These are phyloP conservation scores for Ammopiptanthus mongolicus DNA, from an alignment of 306 rosid species.

Conservation along the genomic window DNA sequence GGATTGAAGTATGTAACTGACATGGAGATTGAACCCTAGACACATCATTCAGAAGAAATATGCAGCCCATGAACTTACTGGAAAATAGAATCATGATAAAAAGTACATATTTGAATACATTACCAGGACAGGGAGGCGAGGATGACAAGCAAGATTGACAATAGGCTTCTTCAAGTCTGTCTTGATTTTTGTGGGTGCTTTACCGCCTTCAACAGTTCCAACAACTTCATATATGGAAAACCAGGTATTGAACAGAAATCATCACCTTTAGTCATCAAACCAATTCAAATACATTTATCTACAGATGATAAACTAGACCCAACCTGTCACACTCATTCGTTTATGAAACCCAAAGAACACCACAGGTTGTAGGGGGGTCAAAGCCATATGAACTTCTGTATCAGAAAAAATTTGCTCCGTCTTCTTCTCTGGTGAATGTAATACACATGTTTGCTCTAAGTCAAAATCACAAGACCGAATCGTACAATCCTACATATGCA, in stretches of 20 bases:
- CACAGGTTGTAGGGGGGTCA: conserved; percentile 93
- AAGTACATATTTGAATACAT: conserved; percentile 10
- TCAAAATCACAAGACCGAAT: conserved; percentile 96
- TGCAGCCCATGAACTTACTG: neutral
- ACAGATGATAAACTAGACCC: conserved; percentile 7
- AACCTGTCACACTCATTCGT: conserved; percentile 96
- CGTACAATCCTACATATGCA: conserved; percentile 78
- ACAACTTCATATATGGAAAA: conserved; percentile 66
- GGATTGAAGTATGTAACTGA: conserved; percentile 17
- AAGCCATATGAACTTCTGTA: conserved; percentile 89
- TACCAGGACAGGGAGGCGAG: conserved; percentile 94
- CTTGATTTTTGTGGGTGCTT: conserved; percentile 84
- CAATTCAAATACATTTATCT: conserved; percentile 1
- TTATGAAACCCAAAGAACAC: conserved; percentile 88
- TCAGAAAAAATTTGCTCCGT: conserved; percentile 77
- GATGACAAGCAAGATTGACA: conserved; percentile 97
- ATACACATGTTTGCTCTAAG: conserved; percentile 88
- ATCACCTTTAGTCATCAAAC: conserved; percentile 5
- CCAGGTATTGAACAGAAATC: conserved; percentile 13
- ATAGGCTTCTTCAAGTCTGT: conserved; percentile 89
- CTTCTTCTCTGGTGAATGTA: conserved; percentile 95
- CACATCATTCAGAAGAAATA: neutral
- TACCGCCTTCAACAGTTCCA: conserved; percentile 96
- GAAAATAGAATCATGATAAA: conserved; percentile 12
- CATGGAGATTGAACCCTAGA: neutral